These are phyloP conservation scores for Aspergillus diversus DNA, from an alignment of 495 filamentous ascomycete species.

Conservation along the genomic window DNA sequence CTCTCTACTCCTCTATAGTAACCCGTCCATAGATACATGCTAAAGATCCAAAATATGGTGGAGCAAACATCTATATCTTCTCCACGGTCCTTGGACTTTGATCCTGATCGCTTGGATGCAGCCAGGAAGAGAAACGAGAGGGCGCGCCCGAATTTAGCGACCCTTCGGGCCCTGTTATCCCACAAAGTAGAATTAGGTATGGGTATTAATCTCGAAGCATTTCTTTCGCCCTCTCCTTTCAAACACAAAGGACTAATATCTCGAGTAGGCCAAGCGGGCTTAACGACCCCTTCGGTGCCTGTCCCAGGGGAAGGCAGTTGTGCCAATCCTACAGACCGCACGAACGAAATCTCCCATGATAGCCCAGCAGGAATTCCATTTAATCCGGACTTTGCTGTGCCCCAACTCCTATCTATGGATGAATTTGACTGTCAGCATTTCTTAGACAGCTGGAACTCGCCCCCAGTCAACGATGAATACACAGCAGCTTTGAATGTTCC, in stretches of 20 bases:
- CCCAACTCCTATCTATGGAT: background rate
- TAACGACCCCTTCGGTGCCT: background rate
- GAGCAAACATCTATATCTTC: too few species aligned
- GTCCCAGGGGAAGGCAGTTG: background rate
- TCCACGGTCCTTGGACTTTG: background rate
- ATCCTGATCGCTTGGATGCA: background rate
- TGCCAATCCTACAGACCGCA: background rate
- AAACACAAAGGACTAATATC: too few species aligned
- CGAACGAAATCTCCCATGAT: background rate
- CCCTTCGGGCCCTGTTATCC: background rate
- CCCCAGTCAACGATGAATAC: too few species aligned
- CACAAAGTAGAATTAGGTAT: background rate
- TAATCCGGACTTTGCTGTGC: background rate
- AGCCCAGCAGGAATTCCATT: background rate
- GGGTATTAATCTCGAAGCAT: background rate
- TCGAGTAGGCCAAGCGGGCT: background rate
- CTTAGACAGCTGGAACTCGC: too few species aligned
- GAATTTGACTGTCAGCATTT: background rate
- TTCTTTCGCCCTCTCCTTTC: background rate
- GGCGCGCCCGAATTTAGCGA: background rate
- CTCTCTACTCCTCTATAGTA: too few species aligned
- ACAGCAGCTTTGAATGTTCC: too few species aligned
- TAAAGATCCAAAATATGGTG: too few species aligned
- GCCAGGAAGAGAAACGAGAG: background rate
- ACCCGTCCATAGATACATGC: too few species aligned